A percentile compares a stretch with the other conserved stretches of the same genome.
phyloP scores from a whole-genome alignment of 768 basidiomycete genomes.

The Lepiota venenata region DNA sequence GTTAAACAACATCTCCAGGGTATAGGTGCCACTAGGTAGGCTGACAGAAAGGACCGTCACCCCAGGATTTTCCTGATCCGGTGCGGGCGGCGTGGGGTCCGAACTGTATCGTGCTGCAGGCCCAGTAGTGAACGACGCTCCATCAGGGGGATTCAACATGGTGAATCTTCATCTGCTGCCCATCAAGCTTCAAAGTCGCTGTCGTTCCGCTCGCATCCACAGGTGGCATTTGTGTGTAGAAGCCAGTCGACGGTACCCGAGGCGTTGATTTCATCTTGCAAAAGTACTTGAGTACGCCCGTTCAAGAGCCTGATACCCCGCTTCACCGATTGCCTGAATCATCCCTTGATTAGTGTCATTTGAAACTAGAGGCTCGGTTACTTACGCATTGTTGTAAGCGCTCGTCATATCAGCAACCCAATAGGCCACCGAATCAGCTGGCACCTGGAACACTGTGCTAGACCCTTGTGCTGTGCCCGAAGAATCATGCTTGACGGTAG shows the following conservation, averaged over 20 bases:
- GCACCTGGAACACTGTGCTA: slow-evolving; percentile 70
- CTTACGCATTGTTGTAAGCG: slow-evolving; percentile 75
- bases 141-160: slow-evolving; percentile 65
- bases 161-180: slow-evolving; percentile 61
- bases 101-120: slow-evolving; percentile 51
- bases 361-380: slow-evolving; percentile 14
- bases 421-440: slow-evolving; percentile 72
- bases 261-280: slow-evolving; percentile 88
- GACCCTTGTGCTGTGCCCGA: slow-evolving; percentile 72
- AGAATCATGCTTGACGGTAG: slow-evolving; percentile 50
- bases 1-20: slow-evolving; percentile 82
- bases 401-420: slow-evolving; percentile 75
- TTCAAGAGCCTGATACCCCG: slow-evolving; percentile 88
- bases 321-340: slow-evolving; percentile 58
- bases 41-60: slow-evolving; percentile 79
- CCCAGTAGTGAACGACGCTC: slow-evolving; percentile 58
- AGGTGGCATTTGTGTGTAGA: slow-evolving; percentile 95
- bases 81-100: slow-evolving; percentile 58
- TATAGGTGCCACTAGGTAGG: slow-evolving; percentile 68
- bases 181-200: slow-evolving; percentile 74
- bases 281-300: slow-evolving; percentile 77
- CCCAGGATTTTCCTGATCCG: slow-evolving; percentile 74
- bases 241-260: slow-evolving; percentile 73
- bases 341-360: background rate
- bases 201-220: slow-evolving; percentile 46